Conservation (phyloP, 495 filamentous ascomycete genomes). For the Lasiosphaeris hirsuta region DNA sequence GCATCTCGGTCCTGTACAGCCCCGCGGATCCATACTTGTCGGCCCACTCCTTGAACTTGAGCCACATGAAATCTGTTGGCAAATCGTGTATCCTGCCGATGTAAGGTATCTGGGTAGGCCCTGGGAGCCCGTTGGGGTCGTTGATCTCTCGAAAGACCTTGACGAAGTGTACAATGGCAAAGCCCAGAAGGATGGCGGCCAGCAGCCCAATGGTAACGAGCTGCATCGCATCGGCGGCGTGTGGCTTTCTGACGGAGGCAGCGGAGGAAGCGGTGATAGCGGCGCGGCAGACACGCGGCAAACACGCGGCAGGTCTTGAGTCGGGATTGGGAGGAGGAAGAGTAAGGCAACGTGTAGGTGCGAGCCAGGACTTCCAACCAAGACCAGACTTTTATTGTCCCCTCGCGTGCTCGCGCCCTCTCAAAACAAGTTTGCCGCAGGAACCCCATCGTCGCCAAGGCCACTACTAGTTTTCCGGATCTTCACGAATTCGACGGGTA, state of each 20-base stretch:
- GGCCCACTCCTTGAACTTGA: conserved; percentile 52
- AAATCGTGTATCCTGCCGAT: conserved; percentile 48
- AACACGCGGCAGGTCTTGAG: no score
- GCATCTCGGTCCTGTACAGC: conserved; percentile 46
- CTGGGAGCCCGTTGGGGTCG: conserved; percentile 29
- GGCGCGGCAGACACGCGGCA: no score
- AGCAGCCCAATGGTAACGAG: conserved; percentile 22
- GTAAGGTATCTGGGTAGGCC: conserved; percentile 38
- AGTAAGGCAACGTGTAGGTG: no score
- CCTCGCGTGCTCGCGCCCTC: no score
- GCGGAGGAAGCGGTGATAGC: no score
- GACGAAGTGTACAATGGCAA: conserved; percentile 28
- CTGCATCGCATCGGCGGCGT: neutral
- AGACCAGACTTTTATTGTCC: no score
- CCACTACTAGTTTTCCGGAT: no score
- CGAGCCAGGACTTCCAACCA: no score
- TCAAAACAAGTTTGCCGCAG: no score
- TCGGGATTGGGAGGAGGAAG: no score
- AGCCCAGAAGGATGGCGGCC: conserved; percentile 19
- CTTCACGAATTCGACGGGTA: no score
- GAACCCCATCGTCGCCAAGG: no score
- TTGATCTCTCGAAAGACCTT: conserved; percentile 34
- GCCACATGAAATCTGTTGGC: conserved; percentile 46
- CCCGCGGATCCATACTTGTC: conserved; percentile 43
- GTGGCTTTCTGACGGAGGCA: neutral